Base-by-base conservation (phyloP, 2,329 filamentous ascomycete species). In the Stromatinia cepivora region DNA sequence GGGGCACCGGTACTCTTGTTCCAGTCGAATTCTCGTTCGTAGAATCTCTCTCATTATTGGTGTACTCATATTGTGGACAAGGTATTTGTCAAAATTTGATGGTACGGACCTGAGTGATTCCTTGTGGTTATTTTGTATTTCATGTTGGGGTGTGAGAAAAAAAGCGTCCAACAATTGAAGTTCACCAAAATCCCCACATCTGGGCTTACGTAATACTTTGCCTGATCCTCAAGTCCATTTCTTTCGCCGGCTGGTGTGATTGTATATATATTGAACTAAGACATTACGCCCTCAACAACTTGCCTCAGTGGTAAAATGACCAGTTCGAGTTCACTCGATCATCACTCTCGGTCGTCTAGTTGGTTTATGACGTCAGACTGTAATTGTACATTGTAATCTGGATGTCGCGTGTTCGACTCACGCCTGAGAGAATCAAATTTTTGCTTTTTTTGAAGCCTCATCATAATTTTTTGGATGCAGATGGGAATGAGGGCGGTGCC, bases 231-330 rank as follows among this genome's bases (percentile, higher is more conserved):
- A 5, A 34, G 34, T 6, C 34, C 11, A 22, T 34, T 22, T 34
- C 20, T 34, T 11, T 7, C 4, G 4, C 2, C 20, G 4, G 53
- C 7, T 2, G 1, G 3, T 1, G 0, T 5, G 1, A 3, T 2
- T 0, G 22, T 22, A 2, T 61, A 61, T 46, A 61, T 50, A 28
- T 20, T 50, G 0, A 7, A 9, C 2, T 50, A 8, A 20, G 0
- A 1, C 0, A 1, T 0, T 0, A 3, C 0, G 0, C 0, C 0
- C 0, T 11, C 45, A 63, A 25, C 46, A 39, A 52, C 1, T 28
- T 63, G 46, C 46, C 61, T 25, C 9, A 39, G 13, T 52, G 61
- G 61, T 52, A 63, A 22, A 36, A 63, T 28, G 61, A 63, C 61
- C 61, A 28, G 15, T 39, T 63, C 46, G 61, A 63, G 61, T 28